Evolutionary conservation across 2,329 filamentous ascomycete genomes (phyloP).

Genomic region (Verticillium nonalfalfae): DNA sequence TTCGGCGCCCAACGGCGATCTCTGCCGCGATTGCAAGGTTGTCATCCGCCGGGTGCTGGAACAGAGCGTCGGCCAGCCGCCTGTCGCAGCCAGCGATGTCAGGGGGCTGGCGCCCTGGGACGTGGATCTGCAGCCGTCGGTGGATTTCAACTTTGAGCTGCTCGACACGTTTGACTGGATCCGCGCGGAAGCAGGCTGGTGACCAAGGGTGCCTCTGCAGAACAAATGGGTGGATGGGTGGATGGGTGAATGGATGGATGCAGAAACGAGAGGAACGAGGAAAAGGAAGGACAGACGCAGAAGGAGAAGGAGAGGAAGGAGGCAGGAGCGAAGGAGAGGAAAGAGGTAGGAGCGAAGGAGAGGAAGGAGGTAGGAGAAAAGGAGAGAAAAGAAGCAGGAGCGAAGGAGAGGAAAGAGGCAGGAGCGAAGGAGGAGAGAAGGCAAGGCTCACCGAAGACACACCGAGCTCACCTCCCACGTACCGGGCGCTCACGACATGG

Average conservation of each 20-base stretch:
- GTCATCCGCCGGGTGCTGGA: conserved; percentile 44
- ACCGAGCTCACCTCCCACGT: background rate
- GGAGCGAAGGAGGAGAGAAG: background rate
- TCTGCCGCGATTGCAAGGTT: conserved; percentile 38
- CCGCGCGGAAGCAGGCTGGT: too few relatives aligned
- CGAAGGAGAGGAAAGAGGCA: too few relatives aligned
- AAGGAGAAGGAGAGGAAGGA: too few relatives aligned
- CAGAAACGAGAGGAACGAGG: too few relatives aligned
- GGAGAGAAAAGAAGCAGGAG: too few relatives aligned
- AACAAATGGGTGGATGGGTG: too few relatives aligned
- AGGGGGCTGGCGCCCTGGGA: conserved; percentile 17
- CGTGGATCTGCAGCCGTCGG: conserved; percentile 23
- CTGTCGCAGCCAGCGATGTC: background rate
- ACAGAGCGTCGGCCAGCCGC: conserved; percentile 20
- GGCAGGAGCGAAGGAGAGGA: too few relatives aligned
- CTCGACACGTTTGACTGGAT: conserved; percentile 42
- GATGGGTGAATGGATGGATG: too few relatives aligned
- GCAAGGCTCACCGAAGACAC: background rate
- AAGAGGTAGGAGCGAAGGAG: too few relatives aligned
- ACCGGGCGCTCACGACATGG: background rate
- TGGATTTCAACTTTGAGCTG: conserved; percentile 39
- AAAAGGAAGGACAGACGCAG: too few relatives aligned
- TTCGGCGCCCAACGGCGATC: conserved; percentile 37
- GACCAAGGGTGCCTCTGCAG: too few relatives aligned
- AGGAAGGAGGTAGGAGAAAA: too few relatives aligned